Base-by-base conservation (phyloP, 805 yeast species). In the Candida qinlingensis region DNA sequence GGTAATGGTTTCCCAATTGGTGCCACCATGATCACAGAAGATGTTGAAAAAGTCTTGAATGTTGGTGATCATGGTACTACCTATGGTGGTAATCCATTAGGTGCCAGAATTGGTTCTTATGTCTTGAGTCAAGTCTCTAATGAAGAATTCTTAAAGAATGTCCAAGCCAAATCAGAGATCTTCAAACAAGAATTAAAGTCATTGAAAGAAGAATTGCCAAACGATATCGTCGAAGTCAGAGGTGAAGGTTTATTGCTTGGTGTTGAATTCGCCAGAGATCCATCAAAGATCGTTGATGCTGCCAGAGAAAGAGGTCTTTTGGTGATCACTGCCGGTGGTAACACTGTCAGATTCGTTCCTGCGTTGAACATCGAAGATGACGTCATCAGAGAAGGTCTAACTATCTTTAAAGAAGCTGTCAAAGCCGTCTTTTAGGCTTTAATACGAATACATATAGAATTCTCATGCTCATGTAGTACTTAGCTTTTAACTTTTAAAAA, bases 61-160 rank as follows among this genome's bases (percentile, higher is more conserved):
- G 92, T 88, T 26, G 99, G 99, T 49, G 99, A 94, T 63, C 99
- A 92, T 64, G 99, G 99, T 48, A 92, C 98, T 3, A 92, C 99
- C 0, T 92, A 85, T 63, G 98, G 99, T 54, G 99, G 99, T 48
- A 94, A 94, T 66, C 98, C 98, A 47, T 72, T 94, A 54, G 98
- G 90, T 5, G 76, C 92, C 35, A 80, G 91, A 53, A 79, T 94
- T 44, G 96, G 90, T 5, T 71, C 75, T 39, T 83, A 85, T 61
- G 96, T 94, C 11, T 68, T 94, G 27, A 81, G 76, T 46, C 76
- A 80, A 57, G 75, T 94, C 40, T 75, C 89, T 11, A 69, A 83
- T 43, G 67, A 73, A 4, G 75, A 71, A 19, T 84, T 94, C 55
- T 73, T 88, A 58, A 62, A 67, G 7, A 66, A 73, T 9, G 97